Evolutionary conservation across 345 rosid genomes (phyloP), one percentile per base, ranked within the genome.

Genomic region (Luvunga scandens): DNA sequence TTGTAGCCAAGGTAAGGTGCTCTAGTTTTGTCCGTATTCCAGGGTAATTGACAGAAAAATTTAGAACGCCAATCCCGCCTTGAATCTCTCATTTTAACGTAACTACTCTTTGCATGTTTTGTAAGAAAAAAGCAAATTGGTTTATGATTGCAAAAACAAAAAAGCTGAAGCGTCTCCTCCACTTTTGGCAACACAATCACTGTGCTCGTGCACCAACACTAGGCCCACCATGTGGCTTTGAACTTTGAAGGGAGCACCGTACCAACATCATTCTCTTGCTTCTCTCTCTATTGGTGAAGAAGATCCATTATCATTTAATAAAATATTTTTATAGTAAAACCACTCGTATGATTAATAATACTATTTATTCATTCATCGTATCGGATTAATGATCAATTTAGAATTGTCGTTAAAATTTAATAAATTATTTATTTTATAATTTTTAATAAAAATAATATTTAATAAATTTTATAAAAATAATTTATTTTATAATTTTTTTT

Each of bases 51-150:
- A 75, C 45, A 42, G 70, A 75, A 66, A 53, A 53, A 14, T 28
- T 74, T 65, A 24, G 87, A 81, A 80, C 83, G 81, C 72, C 77
- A 82, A 77, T 80, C 83, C 79, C 86, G 79, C 79, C 81, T 69
- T 74, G 76, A 75, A 67, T 81, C 70, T 60, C 66, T 72, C 66
- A 45, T 56, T 13, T 53, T 18, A 53, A 53, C 7, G 4, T 18
- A 53, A 5, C 57, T 0, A 53, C 57, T 53, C 9, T 45, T 55
- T 28, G 36, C 60, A 59, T 42, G 75, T 77, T 65, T 25, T 14
- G 50, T 33, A 67, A 24, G 27, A 3, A 28, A 28, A 68, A 83
- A 70, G 50, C 28, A 63, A 75, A 73, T 27, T 48, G 30, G 39
- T 61, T 39, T 62, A 42, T 62, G 28, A 62, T 61, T n/a, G 66